Percentiles rank a stretch among this genome's conserved stretches.
phyloP scores from a whole-genome alignment of 331 rosid genomes.

The Quercus phellos region DNA sequence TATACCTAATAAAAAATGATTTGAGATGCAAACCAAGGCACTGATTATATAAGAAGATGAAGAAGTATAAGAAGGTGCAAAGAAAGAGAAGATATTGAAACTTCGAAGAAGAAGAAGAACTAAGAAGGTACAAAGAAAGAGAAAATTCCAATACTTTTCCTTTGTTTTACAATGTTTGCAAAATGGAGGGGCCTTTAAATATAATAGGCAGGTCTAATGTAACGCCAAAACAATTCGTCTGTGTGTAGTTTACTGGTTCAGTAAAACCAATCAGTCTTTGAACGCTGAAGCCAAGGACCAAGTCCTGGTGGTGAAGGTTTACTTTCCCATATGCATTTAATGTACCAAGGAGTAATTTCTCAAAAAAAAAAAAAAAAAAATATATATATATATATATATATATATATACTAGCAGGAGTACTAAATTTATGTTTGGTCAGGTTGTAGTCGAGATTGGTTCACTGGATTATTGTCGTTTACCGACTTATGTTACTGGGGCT shows the following conservation, averaged over 20 bases:
- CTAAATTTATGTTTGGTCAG: too few species aligned
- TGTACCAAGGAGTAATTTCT: too few species aligned
- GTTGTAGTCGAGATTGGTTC: too few species aligned
- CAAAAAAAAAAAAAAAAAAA: too few species aligned
- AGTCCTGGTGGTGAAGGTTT: background rate
- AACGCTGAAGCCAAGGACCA: background rate
- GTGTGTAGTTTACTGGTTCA: too few species aligned
- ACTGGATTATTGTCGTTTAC: too few species aligned
- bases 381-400: too few species aligned
- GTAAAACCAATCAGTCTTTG: background rate
- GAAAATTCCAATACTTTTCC: background rate
- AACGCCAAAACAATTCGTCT: background rate
- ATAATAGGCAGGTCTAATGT: background rate
- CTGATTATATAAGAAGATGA: background rate
- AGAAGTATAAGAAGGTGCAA: constrained; percentile 6
- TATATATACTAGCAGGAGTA: too few species aligned
- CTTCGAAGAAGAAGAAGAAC: background rate
- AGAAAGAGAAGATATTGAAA: background rate
- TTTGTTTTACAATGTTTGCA: constrained; percentile 7
- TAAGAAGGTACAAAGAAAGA: constrained; percentile 4
- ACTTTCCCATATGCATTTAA: too few species aligned
- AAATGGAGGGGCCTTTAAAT: background rate
- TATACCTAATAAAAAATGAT: background rate
- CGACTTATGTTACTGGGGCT: too few species aligned
- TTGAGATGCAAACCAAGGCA: background rate